These are phyloP conservation scores for Melastoma candidum DNA, from an alignment of 441 rosid genomes.

Conservation along the genomic window DNA sequence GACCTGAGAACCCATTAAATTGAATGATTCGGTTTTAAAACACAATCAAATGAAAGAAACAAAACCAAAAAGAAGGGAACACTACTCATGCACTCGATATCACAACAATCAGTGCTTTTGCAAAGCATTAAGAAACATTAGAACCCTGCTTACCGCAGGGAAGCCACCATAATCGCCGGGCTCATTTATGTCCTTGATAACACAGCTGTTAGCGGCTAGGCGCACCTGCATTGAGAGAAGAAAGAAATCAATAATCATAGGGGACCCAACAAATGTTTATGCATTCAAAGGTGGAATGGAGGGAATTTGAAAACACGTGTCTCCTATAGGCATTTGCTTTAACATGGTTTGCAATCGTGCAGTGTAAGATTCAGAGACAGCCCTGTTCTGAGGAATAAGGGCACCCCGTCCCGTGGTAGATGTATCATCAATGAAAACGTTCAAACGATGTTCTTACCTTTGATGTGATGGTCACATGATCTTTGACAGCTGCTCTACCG, in stretches of 20 bases:
- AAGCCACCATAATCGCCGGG: constrained; percentile 80
- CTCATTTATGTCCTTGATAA: constrained; percentile 47
- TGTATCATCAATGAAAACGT: too few species aligned
- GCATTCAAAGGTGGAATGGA: too few species aligned
- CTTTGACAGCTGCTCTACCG: constrained; percentile 62
- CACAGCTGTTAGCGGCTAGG: constrained; percentile 64
- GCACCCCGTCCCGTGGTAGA: too few species aligned
- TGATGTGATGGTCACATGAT: constrained; percentile 54
- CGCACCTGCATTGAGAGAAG: constrained; percentile 33
- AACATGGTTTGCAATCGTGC: too few species aligned
- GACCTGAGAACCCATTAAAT: constrained; percentile 19
- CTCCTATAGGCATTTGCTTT: too few species aligned
- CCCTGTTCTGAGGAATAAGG: too few species aligned
- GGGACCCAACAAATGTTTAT: too few species aligned
- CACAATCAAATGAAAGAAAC: constrained; percentile 1
- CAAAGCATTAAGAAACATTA: background rate
- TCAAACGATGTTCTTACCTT: constrained; percentile 30
- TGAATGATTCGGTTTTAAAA: constrained; percentile 28
- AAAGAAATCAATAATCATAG: too few species aligned
- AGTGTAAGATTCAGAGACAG: too few species aligned
- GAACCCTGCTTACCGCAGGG: constrained; percentile 48
- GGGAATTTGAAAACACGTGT: too few species aligned
- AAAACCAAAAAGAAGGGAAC: constrained; percentile 2
- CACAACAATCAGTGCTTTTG: background rate
- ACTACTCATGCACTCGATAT: background rate